Conservation (phyloP, 192 early-diverging fungal genomes). For the Coemansia sp. region DNA sequence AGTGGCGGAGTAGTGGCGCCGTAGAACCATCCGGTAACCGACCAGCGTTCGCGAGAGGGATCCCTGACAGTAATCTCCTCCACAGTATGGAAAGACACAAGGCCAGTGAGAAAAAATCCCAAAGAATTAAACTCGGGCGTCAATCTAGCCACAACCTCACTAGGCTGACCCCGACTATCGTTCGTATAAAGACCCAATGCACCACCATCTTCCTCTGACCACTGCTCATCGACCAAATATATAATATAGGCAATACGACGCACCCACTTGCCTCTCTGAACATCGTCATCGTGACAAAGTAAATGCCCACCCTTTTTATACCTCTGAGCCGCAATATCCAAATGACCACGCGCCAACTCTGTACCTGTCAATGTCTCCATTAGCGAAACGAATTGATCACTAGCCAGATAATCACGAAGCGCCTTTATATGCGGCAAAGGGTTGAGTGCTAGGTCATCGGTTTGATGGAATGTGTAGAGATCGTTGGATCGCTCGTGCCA, state of each 20-base stretch:
- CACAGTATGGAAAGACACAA: constrained; percentile 62
- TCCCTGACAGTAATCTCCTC: constrained; percentile 62
- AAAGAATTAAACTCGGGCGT: constrained; percentile 63
- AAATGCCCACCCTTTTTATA: constrained; percentile 67
- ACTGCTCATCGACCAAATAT: constrained; percentile 70
- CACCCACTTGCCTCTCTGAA: constrained; percentile 61
- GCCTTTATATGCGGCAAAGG: constrained; percentile 44
- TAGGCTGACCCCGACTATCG: constrained; percentile 56
- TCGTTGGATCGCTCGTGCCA: constrained; percentile 66
- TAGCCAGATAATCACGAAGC: constrained; percentile 65
- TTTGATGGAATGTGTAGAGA: constrained; percentile 74
- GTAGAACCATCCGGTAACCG: constrained; percentile 73
- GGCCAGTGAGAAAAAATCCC: constrained; percentile 65
- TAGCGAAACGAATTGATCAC: constrained; percentile 62
- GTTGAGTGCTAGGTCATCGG: constrained; percentile 62
- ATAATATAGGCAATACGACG: constrained; percentile 75
- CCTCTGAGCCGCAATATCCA: constrained; percentile 71
- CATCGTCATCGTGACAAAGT: constrained; percentile 78
- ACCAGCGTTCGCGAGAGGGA: constrained; percentile 55
- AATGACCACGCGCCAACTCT: constrained; percentile 60
- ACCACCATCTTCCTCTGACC: constrained; percentile 68
- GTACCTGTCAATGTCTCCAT: constrained; percentile 69
- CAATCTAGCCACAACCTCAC: constrained; percentile 45
- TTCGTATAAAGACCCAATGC: constrained; percentile 66
- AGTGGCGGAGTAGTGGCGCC: constrained; percentile 36